Evolutionary conservation across 768 basidiomycete species (phyloP).

Genomic region (Phylloporus arenicola): DNA sequence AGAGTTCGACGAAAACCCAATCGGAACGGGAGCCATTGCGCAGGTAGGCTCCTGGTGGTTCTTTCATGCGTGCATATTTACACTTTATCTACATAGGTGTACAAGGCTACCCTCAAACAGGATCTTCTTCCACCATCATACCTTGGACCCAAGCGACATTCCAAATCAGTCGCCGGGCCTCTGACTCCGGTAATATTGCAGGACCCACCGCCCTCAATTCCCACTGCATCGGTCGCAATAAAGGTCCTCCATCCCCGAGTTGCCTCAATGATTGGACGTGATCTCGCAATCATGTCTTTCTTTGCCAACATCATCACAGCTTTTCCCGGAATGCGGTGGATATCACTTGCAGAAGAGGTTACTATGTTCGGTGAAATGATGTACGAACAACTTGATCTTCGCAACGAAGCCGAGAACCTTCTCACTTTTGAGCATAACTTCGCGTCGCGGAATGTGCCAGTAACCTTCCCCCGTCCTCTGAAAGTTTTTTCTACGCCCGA

Average conservation of each 20-base stretch:
- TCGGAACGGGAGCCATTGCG: slow-evolving; percentile 98
- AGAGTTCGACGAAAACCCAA: slow-evolving; percentile 78
- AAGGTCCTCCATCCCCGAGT: slow-evolving; percentile 93
- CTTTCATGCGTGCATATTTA: neutral
- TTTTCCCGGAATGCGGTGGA: slow-evolving; percentile 93
- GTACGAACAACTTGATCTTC: slow-evolving; percentile 87
- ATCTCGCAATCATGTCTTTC: slow-evolving; percentile 92
- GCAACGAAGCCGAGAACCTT: slow-evolving; percentile 87
- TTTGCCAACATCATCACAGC: slow-evolving; percentile 75
- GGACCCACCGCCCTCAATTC: slow-evolving; percentile 65
- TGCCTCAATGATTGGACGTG: slow-evolving; percentile 73
- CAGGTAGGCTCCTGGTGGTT: slow-evolving; percentile 42
- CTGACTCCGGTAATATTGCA: slow-evolving; percentile 45
- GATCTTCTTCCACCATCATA: slow-evolving; percentile 85
- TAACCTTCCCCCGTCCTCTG: slow-evolving; percentile 88
- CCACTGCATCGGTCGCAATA: slow-evolving; percentile 86
- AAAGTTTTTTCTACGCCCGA: slow-evolving; percentile 75
- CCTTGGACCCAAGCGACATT: slow-evolving; percentile 64
- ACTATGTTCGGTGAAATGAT: slow-evolving; percentile 94
- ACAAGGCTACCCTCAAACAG: slow-evolving; percentile 78
- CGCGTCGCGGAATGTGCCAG: slow-evolving; percentile 65
- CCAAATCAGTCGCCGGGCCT: slow-evolving; percentile 41
- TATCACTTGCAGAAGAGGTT: slow-evolving; percentile 94
- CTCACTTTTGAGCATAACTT: slow-evolving; percentile 85
- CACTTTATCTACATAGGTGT: slow-evolving; percentile 50